Evolutionary conservation across 2,329 filamentous ascomycete species (phyloP), one percentile per base, ranked within the genome.

Genomic region (Oidium heveae): DNA sequence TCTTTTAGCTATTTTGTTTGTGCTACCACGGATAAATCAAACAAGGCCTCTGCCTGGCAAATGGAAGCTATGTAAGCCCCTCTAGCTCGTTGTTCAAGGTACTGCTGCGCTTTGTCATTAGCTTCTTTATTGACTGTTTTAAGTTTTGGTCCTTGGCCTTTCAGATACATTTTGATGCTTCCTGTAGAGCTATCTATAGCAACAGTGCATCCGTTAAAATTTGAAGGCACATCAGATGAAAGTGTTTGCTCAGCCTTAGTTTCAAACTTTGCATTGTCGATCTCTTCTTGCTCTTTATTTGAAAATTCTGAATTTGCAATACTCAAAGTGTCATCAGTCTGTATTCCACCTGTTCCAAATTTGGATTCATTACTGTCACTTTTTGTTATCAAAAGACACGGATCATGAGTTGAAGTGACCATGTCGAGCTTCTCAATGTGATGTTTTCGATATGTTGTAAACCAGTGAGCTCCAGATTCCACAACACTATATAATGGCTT

Each of bases 31-130:
- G 53, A 56, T 13, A 58, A 34, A 24, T 56, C 32, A 47, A 53
- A 57, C 28, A 43, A 16, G 16, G 53, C 49, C 28, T 57, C 52
- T 36, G 39, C 55, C 41, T 56, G 47, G 18, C 24, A 56, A 22
- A 57, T 49, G 6, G 50, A 52, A 16, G 36, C 39, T 16, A 54
- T 46, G 24, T 54, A 54, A 33, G 53, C 53, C 13, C 39, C 39
- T 43, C 52, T 36, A 22, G 53, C 53, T 33, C 41, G 53, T 47
- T 54, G 39, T 47, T 22, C 43, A 12, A 54, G 9, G 20, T 4
- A 54, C 20, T 47, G 39, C 15, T 54, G 37, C 28, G 36, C 36
- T 10, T 39, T 3, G 36, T 39, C 10, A 39, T 3, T 2, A n/a
- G 36, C 36, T 39, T 4, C 9, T 39, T 39, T 39, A 39, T n/a